Percentiles rank a stretch among this genome's conserved stretches.
Conservation (phyloP, 2,329 filamentous ascomycete genomes). For the Alternaria incomplexa region DNA sequence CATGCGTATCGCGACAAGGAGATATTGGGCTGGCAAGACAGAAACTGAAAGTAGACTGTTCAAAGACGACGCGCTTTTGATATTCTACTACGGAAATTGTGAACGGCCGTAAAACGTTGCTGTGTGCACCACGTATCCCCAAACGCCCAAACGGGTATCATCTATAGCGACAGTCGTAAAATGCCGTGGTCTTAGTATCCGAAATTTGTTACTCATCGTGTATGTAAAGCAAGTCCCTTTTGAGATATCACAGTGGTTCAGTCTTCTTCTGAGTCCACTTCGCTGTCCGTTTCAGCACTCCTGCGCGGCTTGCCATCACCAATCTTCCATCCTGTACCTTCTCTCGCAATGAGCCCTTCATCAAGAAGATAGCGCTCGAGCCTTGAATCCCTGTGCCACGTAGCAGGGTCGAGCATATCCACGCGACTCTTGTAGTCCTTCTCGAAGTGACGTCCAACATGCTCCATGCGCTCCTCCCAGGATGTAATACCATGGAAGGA, state of each 20-base stretch:
- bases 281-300: constrained; percentile 2
- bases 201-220: not conserved
- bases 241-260: not conserved
- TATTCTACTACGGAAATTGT: not conserved
- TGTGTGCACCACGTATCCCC: not conserved
- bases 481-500: constrained; percentile 67
- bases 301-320: constrained; percentile 38
- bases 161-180: not conserved
- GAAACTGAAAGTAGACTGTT: not conserved
- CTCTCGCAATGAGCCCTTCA: constrained; percentile 46
- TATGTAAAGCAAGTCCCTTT: not conserved
- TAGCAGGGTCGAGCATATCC: constrained; percentile 20
- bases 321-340: constrained; percentile 39
- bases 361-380: constrained; percentile 50
- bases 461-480: constrained; percentile 88
- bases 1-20: not conserved
- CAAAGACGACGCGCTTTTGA: not conserved
- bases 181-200: not conserved
- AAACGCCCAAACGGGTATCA: constrained; percentile 7
- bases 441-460: constrained; percentile 82
- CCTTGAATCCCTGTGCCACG: constrained; percentile 35
- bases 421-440: constrained; percentile 48
- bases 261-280: constrained; percentile 23
- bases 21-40: not conserved
- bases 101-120: not conserved